phyloP scores from a whole-genome alignment of 148 eudicot genomes.

The Nyssa sinensis region DNA sequence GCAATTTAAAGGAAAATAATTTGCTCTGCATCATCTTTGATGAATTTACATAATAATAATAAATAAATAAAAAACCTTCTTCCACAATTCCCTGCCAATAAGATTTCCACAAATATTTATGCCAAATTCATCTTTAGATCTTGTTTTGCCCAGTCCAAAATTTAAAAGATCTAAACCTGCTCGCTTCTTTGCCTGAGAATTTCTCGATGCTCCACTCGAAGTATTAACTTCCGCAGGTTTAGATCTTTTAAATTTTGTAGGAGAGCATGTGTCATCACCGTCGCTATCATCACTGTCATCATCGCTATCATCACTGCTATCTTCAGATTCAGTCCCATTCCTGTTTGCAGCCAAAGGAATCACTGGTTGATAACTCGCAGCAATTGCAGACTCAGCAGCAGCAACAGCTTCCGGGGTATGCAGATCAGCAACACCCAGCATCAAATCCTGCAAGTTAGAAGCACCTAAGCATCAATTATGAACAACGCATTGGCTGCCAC shows the following conservation, averaged over 20 bases:
- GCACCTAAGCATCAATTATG: not conserved
- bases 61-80: too few relatives aligned
- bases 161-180: too few relatives aligned
- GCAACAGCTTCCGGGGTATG: conserved; percentile 67
- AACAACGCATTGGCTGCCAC: not conserved
- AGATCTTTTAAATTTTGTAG: conserved; percentile 12
- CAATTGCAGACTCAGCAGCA: conserved; percentile 81
- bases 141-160: too few relatives aligned
- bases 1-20: too few relatives aligned
- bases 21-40: too few relatives aligned
- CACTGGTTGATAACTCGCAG: conserved; percentile 51
- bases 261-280: conserved; percentile 20
- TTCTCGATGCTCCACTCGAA: conserved; percentile 22
- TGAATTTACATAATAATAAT: too few relatives aligned
- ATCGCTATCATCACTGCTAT: conserved; percentile 41
- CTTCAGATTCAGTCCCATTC: conserved; percentile 42
- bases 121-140: too few relatives aligned
- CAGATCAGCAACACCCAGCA: conserved; percentile 77
- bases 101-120: too few relatives aligned
- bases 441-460: conserved; percentile 48
- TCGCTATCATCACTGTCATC: conserved; percentile 21
- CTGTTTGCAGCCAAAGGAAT: conserved; percentile 31
- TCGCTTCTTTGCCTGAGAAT: conserved; percentile 36
- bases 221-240: conserved; percentile 24
- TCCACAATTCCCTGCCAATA: too few relatives aligned